A percentile compares a stretch with the other conserved stretches of the same genome.
These are phyloP conservation scores for Exserohilum rostratum DNA, from an alignment of 2,329 filamentous ascomycete genomes.

Conservation along the genomic window DNA sequence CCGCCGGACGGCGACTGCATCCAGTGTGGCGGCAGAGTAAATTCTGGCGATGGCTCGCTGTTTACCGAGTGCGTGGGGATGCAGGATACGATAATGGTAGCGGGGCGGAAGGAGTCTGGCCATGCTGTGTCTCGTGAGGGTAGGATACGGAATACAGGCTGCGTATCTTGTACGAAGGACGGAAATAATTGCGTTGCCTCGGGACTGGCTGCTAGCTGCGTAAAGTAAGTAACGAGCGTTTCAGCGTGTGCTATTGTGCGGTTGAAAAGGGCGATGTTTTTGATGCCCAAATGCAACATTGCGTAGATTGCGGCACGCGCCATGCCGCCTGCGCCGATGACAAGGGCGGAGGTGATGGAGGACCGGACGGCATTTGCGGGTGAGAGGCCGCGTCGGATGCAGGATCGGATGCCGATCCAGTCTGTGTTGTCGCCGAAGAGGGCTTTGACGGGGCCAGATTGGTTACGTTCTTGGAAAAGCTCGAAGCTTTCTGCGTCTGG, in stretches of 20 bases:
- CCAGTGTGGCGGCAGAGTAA: slow-evolving; percentile 72
- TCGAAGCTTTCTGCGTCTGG: slow-evolving; percentile 61
- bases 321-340: slow-evolving; percentile 71
- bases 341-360: slow-evolving; percentile 56
- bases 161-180: slow-evolving; percentile 35
- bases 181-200: slow-evolving; percentile 29
- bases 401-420: slow-evolving; percentile 78
- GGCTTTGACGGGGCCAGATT: slow-evolving; percentile 69
- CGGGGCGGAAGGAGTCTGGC: slow-evolving; percentile 66
- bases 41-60: slow-evolving; percentile 68
- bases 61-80: slow-evolving; percentile 73
- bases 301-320: slow-evolving; percentile 77
- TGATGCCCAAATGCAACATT: slow-evolving; percentile 78
- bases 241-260: slow-evolving; percentile 69
- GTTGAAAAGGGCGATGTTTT: slow-evolving; percentile 76
- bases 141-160: slow-evolving; percentile 63
- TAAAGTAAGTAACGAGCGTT: slow-evolving; percentile 72
- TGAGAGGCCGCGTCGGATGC: slow-evolving; percentile 72
- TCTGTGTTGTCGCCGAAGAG: slow-evolving; percentile 81
- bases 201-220: slow-evolving; percentile 50
- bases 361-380: slow-evolving; percentile 67
- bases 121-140: slow-evolving; percentile 64
- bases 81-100: slow-evolving; percentile 76
- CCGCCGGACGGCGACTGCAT: slow-evolving; percentile 74
- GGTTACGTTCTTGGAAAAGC: slow-evolving; percentile 62